Conservation (phyloP, 2,329 filamentous ascomycete genomes). For the Phyllosticta capitalensis region DNA sequence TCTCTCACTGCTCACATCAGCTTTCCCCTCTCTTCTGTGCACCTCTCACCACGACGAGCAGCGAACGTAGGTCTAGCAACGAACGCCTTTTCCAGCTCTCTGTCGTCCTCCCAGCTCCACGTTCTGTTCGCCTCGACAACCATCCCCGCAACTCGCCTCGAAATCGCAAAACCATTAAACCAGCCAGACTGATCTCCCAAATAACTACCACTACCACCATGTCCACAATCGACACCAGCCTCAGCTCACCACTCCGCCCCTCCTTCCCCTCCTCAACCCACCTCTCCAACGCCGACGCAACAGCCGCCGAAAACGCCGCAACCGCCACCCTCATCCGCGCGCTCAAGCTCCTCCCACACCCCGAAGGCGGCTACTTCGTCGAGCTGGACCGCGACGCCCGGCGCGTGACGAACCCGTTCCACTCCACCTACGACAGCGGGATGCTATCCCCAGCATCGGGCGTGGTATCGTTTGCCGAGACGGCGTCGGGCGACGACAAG, state of each 20-base stretch:
- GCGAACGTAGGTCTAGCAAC: too few species aligned
- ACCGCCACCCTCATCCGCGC: constrained; percentile 26
- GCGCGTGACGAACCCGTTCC: constrained; percentile 46
- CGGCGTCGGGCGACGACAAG: constrained; percentile 10
- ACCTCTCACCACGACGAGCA: not conserved
- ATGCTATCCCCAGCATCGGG: not conserved
- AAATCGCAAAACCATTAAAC: not conserved
- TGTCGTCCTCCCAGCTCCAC: not conserved
- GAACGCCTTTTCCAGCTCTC: too few species aligned
- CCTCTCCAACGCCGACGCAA: not conserved
- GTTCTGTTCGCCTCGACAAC: not conserved
- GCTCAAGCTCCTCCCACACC: constrained; percentile 36
- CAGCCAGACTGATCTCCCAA: not conserved
- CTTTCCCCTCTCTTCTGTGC: not conserved
- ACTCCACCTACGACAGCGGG: constrained; percentile 10
- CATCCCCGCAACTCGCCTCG: not conserved
- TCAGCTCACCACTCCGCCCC: not conserved
- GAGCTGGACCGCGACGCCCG: constrained; percentile 38
- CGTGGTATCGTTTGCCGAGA: not conserved
- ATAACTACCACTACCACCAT: not conserved
- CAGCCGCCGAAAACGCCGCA: not conserved
- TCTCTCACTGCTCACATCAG: not conserved
- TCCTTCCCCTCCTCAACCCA: not conserved
- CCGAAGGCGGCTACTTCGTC: constrained; percentile 42
- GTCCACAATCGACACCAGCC: constrained; percentile 6